phyloP scores from a whole-genome alignment of 2,329 filamentous ascomycete genomes.

The Nemania sp. region DNA sequence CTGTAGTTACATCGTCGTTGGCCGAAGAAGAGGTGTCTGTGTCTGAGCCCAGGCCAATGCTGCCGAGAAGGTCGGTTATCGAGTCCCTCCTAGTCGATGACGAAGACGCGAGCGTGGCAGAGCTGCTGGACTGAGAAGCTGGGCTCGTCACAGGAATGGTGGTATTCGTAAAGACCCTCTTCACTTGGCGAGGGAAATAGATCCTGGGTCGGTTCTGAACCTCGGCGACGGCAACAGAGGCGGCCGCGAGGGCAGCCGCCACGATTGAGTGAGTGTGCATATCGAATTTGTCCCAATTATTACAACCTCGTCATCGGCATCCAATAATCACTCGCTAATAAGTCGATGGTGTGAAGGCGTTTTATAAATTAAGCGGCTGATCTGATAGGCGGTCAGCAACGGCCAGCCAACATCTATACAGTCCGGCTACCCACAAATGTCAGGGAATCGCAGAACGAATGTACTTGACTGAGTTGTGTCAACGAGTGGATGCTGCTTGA shows the following conservation, averaged over 20 bases:
- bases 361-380: conserved; percentile 28
- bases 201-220: conserved; percentile 44
- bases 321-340: conserved; percentile 18
- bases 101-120: conserved; percentile 22
- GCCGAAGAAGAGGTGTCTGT: conserved; percentile 16
- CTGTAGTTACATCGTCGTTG: conserved; percentile 18
- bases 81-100: conserved; percentile 32
- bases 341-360: conserved; percentile 6
- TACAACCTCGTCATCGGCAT: conserved; percentile 21
- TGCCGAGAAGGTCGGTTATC: conserved; percentile 34
- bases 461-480: conserved; percentile 50
- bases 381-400: conserved; percentile 23
- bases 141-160: conserved; percentile 37
- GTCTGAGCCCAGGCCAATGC: conserved; percentile 21
- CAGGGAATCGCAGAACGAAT: conserved; percentile 49
- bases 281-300: conserved; percentile 26
- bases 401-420: conserved; percentile 1
- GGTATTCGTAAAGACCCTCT: conserved; percentile 43
- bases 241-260: conserved; percentile 43
- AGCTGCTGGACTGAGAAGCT: conserved; percentile 29
- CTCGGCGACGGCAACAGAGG: conserved; percentile 43
- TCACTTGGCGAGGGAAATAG: conserved; percentile 49
- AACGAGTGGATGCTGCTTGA: conserved; percentile 44
- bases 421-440: conserved; percentile 42
- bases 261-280: conserved; percentile 40